Conservation (phyloP, 495 filamentous ascomycete genomes). For the Penicillium robsamsonii region DNA sequence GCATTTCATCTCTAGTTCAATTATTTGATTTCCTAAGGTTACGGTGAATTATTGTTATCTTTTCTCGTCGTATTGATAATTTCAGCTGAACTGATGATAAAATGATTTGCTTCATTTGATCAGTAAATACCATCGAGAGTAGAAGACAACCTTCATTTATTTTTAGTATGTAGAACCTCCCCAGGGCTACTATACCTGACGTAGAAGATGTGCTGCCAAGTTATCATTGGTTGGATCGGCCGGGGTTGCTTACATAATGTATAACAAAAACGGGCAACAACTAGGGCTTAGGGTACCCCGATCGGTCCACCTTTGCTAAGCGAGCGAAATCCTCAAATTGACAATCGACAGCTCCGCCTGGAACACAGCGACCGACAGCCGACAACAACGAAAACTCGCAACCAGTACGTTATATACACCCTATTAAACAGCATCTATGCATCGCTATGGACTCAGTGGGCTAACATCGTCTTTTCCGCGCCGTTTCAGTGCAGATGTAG, state of each 20-base stretch:
- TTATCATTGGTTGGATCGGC: conserved; percentile 1
- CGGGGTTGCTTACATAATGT: conserved; percentile 14
- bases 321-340: conserved; percentile 49
- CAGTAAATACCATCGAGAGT: background rate
- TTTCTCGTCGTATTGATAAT: background rate
- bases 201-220: background rate
- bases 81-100: background rate
- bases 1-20: background rate
- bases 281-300: conserved; percentile 42
- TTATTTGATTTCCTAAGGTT: background rate
- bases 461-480: conserved; percentile 44
- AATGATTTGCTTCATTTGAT: background rate
- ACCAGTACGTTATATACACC: conserved; percentile 52
- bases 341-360: conserved; percentile 42
- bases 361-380: conserved; percentile 48
- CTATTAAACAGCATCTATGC: conserved; percentile 15
- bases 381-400: conserved; percentile 55
- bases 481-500: conserved; percentile 75
- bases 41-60: background rate
- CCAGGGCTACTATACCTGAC: background rate
- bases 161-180: background rate
- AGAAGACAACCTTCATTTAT: background rate
- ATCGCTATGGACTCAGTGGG: conserved; percentile 19
- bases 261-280: conserved; percentile 17
- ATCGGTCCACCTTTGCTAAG: conserved; percentile 44